Base-by-base conservation (phyloP, 805 yeast genomes). In the Ogataea parapolymorpha region DNA sequence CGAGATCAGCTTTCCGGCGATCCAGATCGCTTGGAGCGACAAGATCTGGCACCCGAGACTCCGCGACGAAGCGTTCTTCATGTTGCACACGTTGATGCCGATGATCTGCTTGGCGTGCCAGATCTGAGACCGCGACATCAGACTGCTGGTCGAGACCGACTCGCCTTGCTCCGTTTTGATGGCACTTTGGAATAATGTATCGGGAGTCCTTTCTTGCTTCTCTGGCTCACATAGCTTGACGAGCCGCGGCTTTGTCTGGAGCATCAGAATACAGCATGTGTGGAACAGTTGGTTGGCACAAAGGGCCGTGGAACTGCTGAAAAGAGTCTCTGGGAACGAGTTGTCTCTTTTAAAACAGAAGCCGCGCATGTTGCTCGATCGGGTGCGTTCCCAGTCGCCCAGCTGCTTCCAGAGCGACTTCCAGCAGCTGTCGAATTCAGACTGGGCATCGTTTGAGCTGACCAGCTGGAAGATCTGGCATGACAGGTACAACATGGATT, bases 31-130 rank as follows among this genome's bases (percentile, higher is more conserved):
- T 30, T 58, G 63, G 25, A 53, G 37, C 3, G 54, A 44, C 14
- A 50, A n/a, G 9, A 43, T 27, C 25, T 48, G 50, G 25, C 51
- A 53, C 9, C 56, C 55, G 6, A 41, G 32, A 25, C 46, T 50
- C 13, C 54, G 44, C 27, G 44, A 26, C 22, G 41, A 41, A 26
- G 44, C 45, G 5, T 33, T 22, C 30, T 27, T 34, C 51, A 54
- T 39, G 33, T 50, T 51, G 40, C 50, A 45, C 15, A 54, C 24
- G 27, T 50, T 54, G 25, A 65, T 63, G 18, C 66, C 66, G 36
- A 64, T 52, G 9, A 66, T 65, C 41, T 64, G 70, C 40, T 66
- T 66, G 4, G 71, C 70, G 45, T 66, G 71, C 68, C 69, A 64
- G 12, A 66, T 59, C 32, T 61, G 58, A 2, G 70, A 62, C 37